A percentile compares a stretch with the other conserved stretches of the same genome.
phyloP scores from a whole-genome alignment of 495 filamentous ascomycete species.

The Aspergillus homomorphus region DNA sequence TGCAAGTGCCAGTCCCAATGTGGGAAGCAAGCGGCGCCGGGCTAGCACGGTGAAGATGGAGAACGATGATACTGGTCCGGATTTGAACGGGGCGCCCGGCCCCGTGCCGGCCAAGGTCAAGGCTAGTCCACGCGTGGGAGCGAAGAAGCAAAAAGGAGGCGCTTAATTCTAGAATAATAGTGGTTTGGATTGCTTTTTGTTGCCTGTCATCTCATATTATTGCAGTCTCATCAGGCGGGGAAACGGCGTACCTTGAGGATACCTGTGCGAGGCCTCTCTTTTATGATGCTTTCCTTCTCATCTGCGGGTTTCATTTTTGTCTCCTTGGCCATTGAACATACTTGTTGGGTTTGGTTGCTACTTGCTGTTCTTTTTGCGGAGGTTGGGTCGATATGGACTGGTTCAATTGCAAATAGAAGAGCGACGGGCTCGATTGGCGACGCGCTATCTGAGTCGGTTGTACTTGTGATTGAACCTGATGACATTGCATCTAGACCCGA shows the following conservation, averaged over 20 bases:
- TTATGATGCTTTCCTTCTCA: slow-evolving; percentile 21
- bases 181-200: slow-evolving; percentile 10
- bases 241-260: slow-evolving; percentile 37
- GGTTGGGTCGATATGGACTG: slow-evolving; percentile 20
- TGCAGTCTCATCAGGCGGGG: slow-evolving; percentile 30
- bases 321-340: slow-evolving; percentile 20
- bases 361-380: slow-evolving; percentile 11
- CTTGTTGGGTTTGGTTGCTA: slow-evolving; percentile 19
- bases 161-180: slow-evolving; percentile 18
- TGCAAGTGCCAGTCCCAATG: slow-evolving; percentile 81
- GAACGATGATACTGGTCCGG: slow-evolving; percentile 54
- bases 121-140: slow-evolving; percentile 51
- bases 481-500: not conserved
- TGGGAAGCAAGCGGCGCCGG: slow-evolving; percentile 72
- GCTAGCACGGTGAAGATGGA: slow-evolving; percentile 76
- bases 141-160: slow-evolving; percentile 55
- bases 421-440: slow-evolving; percentile 19
- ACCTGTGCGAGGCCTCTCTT: slow-evolving; percentile 26
- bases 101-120: slow-evolving; percentile 50
- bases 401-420: not conserved
- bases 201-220: slow-evolving; percentile 16
- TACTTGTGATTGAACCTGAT: slow-evolving; percentile 18
- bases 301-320: slow-evolving; percentile 19
- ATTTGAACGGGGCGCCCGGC: slow-evolving; percentile 47
- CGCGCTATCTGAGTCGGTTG: slow-evolving; percentile 11